A percentile compares a stretch with the other conserved stretches of the same genome.
phyloP scores from a whole-genome alignment of 192 early-diverging fungal genomes.

The Mortierella claussenii region DNA sequence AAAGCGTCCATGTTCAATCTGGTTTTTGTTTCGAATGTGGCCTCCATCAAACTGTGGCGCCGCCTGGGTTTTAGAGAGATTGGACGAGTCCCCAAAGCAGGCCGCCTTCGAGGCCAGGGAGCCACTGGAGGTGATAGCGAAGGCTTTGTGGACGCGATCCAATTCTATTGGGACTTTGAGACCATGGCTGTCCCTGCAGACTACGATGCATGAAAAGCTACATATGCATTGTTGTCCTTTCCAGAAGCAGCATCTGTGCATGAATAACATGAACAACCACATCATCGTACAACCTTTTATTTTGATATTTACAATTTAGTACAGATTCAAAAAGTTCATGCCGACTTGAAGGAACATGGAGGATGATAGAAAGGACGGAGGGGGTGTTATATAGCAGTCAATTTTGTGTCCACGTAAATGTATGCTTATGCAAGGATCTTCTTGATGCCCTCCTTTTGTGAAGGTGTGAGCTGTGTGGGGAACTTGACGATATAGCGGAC shows the following conservation, averaged over 20 bases:
- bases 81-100: conserved; percentile 76
- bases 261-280: too few species aligned
- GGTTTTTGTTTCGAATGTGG: conserved; percentile 76
- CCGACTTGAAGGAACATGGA: too few species aligned
- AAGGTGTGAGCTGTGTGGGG: conserved; percentile 72
- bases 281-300: too few species aligned
- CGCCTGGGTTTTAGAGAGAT: conserved; percentile 73
- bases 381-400: too few species aligned
- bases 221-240: too few species aligned
- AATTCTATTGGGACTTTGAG: conserved; percentile 83
- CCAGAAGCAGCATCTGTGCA: too few species aligned
- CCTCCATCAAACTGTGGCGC: conserved; percentile 73
- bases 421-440: conserved; percentile 55
- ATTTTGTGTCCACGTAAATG: too few species aligned
- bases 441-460: conserved; percentile 77
- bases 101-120: conserved; percentile 57
- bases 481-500: conserved; percentile 85
- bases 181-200: conserved; percentile 42
- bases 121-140: conserved; percentile 27
- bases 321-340: too few species aligned
- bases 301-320: too few species aligned
- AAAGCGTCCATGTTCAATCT: conserved; percentile 82
- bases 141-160: conserved; percentile 73
- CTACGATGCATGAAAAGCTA: conserved; percentile 10
- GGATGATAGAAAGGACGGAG: too few species aligned